Conservation (phyloP, 2,329 filamentous ascomycete genomes). For the Talaromyces rugulosus region DNA sequence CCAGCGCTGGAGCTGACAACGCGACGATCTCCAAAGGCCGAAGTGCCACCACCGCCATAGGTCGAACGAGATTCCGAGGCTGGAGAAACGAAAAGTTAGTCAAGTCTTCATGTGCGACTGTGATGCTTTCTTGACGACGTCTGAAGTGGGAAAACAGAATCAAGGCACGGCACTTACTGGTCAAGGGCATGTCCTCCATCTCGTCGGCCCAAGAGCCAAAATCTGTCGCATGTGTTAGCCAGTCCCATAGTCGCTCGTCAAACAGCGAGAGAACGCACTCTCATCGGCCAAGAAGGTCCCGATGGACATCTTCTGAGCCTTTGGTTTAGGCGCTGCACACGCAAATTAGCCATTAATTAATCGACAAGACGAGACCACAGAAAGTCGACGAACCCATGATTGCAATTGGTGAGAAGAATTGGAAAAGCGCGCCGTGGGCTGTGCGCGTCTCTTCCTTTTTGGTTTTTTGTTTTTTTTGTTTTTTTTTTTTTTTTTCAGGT, state of each 20-base stretch:
- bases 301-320: constrained; percentile 95
- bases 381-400: constrained; percentile 52
- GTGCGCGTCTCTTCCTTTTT: constrained; percentile 34
- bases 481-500: constrained; percentile 13
- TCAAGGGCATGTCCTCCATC: constrained; percentile 79
- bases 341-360: constrained; percentile 42
- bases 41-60: constrained; percentile 25
- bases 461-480: constrained; percentile 13
- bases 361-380: constrained; percentile 15
- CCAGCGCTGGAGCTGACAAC: constrained; percentile 39
- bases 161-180: constrained; percentile 53
- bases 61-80: constrained; percentile 39
- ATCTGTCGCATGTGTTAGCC: constrained; percentile 44
- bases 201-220: constrained; percentile 97
- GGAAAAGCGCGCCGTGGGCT: constrained; percentile 37
- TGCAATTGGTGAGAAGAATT: constrained; percentile 43
- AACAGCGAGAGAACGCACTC: constrained; percentile 57
- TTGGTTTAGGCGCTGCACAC: constrained; percentile 78
- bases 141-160: neutral
- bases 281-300: constrained; percentile 91
- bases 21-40: constrained; percentile 41
- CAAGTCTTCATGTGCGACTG: neutral
- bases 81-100: constrained; percentile 13
- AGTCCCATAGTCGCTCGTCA: constrained; percentile 14
- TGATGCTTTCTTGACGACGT: neutral